Base-by-base conservation (phyloP, 2,329 filamentous ascomycete genomes). In the Xylaria sp. region DNA sequence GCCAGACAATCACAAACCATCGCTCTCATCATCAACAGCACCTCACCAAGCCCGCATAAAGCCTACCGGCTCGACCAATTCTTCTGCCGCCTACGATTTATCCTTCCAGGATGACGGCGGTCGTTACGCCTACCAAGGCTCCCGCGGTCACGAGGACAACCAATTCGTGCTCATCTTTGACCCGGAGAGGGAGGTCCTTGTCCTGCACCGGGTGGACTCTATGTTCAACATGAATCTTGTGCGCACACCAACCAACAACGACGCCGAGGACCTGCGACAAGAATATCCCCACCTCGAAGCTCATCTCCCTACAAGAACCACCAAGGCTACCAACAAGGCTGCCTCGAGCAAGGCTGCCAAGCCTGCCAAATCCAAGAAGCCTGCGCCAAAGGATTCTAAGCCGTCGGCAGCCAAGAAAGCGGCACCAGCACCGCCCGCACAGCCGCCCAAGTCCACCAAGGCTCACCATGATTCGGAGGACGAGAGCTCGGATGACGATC, bases 211-310 rank as follows among this genome's bases (percentile, higher is more conserved):
- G 61, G 84, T 98, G 64, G 89, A 93, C 77, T 91, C 90, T n/a
- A 90, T 90, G 48, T 92, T 97, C 81, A 91, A 93, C 76, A 94
- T 97, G 91, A 98, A 97, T 80, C 82, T 97, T 63, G 89, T 88
- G 62, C 89, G 87, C 65, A 89, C 89, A 15, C 92, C 91, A 2
- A 87, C 85, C 72, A 90, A 91, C 75, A 83, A 85, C 63, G 88
- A 93, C 73, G 81, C 86, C 63, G 87, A 88, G 37, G 88, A 86
- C 75, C 84, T 97, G 50, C 86, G 88, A 57, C 86, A 89, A 59
- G 86, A 91, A 76, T 90, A 93, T 77, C 85, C 89, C 10, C 92
- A 93, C 69, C 85, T 96, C 46, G 84, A 85, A 28, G 80, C 74
- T 48, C 74, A 75, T 48, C 73, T 65, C 44, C 65, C 73, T 9